Percentiles rank a stretch among this genome's conserved stretches.
These are phyloP conservation scores for Neofusicoccum parvum DNA, from an alignment of 2,329 filamentous ascomycete species.

Conservation along the genomic window DNA sequence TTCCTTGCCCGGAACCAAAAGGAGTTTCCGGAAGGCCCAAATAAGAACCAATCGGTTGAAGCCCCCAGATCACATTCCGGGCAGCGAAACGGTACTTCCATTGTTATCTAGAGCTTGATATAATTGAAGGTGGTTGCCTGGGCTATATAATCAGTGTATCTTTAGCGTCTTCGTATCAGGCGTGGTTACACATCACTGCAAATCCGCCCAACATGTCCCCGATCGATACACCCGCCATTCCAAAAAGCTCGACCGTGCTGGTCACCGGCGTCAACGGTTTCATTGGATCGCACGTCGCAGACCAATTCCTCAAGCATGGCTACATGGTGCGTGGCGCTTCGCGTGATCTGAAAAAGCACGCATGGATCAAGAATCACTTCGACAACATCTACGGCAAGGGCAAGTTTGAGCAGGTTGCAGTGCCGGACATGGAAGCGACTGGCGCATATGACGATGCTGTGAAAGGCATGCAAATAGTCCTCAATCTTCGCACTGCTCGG, in stretches of 20 bases:
- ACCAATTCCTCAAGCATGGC: slow-evolving; percentile 33
- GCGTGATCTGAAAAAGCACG: slow-evolving; percentile 32
- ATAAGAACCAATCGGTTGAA: too few relatives aligned
- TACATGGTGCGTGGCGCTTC: slow-evolving; percentile 40
- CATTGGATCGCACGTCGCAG: slow-evolving; percentile 35
- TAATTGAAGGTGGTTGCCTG: too few relatives aligned
- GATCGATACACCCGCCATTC: slow-evolving; percentile 21
- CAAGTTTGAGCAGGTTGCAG: slow-evolving; percentile 31
- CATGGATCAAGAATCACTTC: slow-evolving; percentile 36
- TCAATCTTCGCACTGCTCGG: neutral
- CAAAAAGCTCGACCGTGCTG: slow-evolving; percentile 31
- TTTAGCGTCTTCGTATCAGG: too few relatives aligned
- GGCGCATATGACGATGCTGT: slow-evolving; percentile 32
- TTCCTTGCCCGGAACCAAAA: too few relatives aligned
- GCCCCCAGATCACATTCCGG: too few relatives aligned
- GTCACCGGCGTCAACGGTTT: slow-evolving; percentile 40
- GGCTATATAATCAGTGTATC: too few relatives aligned
- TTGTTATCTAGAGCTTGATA: too few relatives aligned
- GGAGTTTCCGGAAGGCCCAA: too few relatives aligned
- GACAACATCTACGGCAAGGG: slow-evolving; percentile 27
- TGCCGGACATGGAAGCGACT: slow-evolving; percentile 32
- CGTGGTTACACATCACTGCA: too few relatives aligned
- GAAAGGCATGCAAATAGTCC: slow-evolving; percentile 24
- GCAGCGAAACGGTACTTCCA: too few relatives aligned
- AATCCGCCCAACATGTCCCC: neutral